Conservation (phyloP, 257 asterid genomes). For the Jacaranda mimosifolia region DNA sequence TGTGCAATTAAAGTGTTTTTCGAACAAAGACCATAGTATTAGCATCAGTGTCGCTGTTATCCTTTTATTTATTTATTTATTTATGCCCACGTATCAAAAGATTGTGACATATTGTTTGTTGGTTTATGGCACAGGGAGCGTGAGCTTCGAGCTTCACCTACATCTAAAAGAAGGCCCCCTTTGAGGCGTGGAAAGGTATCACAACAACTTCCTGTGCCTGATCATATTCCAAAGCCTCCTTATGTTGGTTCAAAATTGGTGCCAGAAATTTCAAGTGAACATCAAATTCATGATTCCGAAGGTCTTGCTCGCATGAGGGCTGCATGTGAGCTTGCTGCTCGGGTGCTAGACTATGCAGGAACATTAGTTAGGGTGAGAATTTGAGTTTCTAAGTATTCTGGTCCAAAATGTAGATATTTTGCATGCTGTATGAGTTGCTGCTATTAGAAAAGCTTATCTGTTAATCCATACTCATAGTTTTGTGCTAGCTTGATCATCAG, state of each 20-base stretch:
- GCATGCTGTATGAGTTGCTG: neutral
- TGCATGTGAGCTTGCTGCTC: slow-evolving; percentile 97
- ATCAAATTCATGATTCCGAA: slow-evolving; percentile 81
- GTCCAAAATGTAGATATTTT: slow-evolving; percentile 20
- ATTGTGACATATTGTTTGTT: slow-evolving; percentile 23
- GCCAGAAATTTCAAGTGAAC: slow-evolving; percentile 79
- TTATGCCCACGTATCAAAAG: neutral
- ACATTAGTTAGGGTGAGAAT: slow-evolving; percentile 88
- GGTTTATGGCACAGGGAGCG: slow-evolving; percentile 64
- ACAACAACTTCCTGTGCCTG: slow-evolving; percentile 81
- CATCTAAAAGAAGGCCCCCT: slow-evolving; percentile 69
- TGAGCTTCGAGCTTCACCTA: slow-evolving; percentile 65
- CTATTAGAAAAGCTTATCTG: slow-evolving; percentile 11
- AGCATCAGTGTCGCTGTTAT: neutral
- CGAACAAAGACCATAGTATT: neutral
- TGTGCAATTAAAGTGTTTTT: neutral
- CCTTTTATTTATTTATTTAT: slow-evolving; percentile 3
- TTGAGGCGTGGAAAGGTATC: slow-evolving; percentile 95
- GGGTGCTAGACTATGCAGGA: slow-evolving; percentile 85
- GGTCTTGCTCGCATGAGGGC: slow-evolving; percentile 84
- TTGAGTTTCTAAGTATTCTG: neutral
- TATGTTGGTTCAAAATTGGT: slow-evolving; percentile 66
- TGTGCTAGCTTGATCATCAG: neutral
- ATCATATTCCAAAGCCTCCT: slow-evolving; percentile 85
- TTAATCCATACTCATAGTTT: neutral